A percentile compares a stretch with the other conserved stretches of the same genome.
phyloP scores from a whole-genome alignment of 2,329 filamentous ascomycete species.

The Fusarium marasasianum region DNA sequence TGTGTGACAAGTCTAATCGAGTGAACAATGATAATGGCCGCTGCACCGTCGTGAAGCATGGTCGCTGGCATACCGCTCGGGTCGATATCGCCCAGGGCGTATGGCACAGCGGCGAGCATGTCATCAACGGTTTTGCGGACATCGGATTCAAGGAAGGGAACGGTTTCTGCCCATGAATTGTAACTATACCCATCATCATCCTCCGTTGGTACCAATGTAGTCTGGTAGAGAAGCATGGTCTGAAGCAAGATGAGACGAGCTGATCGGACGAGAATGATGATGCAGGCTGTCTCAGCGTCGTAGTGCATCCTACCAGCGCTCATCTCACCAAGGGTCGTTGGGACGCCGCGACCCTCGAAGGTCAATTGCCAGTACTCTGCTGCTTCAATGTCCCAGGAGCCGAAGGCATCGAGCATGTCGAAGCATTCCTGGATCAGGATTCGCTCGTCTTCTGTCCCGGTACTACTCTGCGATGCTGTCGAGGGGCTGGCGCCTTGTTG shows the following conservation, averaged over 20 bases:
- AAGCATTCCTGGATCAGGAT: constrained; percentile 37
- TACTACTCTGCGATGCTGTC: neutral
- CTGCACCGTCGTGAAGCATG: constrained; percentile 45
- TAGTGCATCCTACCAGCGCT: constrained; percentile 31
- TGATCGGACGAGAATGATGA: constrained; percentile 45
- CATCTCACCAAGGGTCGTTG: constrained; percentile 43
- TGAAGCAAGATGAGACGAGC: constrained; percentile 45
- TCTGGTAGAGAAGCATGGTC: constrained; percentile 43
- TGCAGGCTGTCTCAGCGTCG: constrained; percentile 47
- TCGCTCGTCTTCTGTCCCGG: neutral
- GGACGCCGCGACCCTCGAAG: constrained; percentile 42
- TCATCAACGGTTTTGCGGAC: constrained; percentile 44
- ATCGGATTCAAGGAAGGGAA: constrained; percentile 37
- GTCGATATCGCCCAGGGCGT: constrained; percentile 45
- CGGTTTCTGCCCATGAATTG: constrained; percentile 22
- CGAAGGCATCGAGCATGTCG: constrained; percentile 44
- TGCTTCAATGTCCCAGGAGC: constrained; percentile 45
- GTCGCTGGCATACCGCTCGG: constrained; percentile 32
- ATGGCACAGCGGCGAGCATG: constrained; percentile 45
- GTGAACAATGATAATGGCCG: constrained; percentile 45
- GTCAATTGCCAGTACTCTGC: constrained; percentile 45
- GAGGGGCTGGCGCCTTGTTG: neutral
- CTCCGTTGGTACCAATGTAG: constrained; percentile 10
- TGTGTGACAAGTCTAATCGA: constrained; percentile 46
- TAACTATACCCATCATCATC: constrained; percentile 6